Base-by-base conservation (phyloP, 306 rosid genomes). In the Trifolium subterraneum region DNA sequence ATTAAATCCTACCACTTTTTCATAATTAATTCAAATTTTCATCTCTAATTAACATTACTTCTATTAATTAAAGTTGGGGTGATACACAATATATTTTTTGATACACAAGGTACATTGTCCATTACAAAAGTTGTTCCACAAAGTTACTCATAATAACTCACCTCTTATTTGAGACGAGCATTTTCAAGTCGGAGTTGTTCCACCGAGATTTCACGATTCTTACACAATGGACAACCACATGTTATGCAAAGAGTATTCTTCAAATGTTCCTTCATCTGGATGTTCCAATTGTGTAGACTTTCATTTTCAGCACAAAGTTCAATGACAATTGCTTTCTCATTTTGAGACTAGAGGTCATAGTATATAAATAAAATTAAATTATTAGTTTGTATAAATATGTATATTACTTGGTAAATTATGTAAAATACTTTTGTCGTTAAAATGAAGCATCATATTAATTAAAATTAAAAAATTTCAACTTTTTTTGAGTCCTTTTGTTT, bases 401-500 rank as follows among this genome's bases (percentile, higher is more conserved):
- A 25, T 25, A 25, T 10, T 3, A 20, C 8, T 55, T 55, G 10
- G 29, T 13, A 55, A 55, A 10, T 22, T 3, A 22, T 3, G 8
- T 9, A 19, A 18, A 18, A 19, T 0, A 52, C 2, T n/a, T n/a
- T 51, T 18, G 10, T 18, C 3, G 2, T 51, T 7, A 36, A 36
- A 36, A 7, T 36, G 41, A 36, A 36, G 25, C 6, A 44, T 29
- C n/a, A 55, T 22, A 55, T 14, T 33, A 8, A 38, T 1, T 2
- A 6, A 63, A 62, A 15, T 25, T 0, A 11, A 13, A 44, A 13
- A 44, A 9, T 15, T 22, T 8, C 33, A 90, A 96, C 96, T 88
- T 90, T 23, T 61, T 63, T 16, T 86, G 91, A 16, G 88, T 87
- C 62, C 96, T 83, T 80, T 83, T 90, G 66, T 90, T 88, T 61